These are phyloP conservation scores for Suhomyces chickasaworum DNA, from an alignment of 1,139 yeast genomes.

Conservation along the genomic window DNA sequence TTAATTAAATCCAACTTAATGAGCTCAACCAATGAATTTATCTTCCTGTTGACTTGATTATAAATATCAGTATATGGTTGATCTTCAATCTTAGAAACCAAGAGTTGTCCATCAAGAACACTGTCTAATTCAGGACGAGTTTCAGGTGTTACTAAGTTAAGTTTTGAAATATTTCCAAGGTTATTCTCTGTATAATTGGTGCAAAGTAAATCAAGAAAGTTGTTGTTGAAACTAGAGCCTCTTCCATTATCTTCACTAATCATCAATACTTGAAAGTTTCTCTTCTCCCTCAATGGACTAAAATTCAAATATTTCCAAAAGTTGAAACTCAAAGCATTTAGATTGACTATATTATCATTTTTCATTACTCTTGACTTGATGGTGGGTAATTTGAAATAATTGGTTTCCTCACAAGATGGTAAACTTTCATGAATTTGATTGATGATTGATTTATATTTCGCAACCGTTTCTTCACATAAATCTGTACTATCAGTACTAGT, in stretches of 20 bases:
- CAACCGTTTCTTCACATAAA: conserved; percentile 24
- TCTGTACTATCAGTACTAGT: conserved; percentile 30
- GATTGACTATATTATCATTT: conserved; percentile 33
- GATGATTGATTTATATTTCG: conserved; percentile 26
- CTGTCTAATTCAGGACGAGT: conserved; percentile 37
- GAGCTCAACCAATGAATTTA: conserved; percentile 36
- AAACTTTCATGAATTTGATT: conserved; percentile 17
- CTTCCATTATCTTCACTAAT: conserved; percentile 34
- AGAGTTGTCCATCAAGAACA: conserved; percentile 38
- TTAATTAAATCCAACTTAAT: conserved; percentile 44
- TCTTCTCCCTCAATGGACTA: conserved; percentile 51
- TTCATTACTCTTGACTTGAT: conserved; percentile 36
- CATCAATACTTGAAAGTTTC: conserved; percentile 56
- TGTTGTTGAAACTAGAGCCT: conserved; percentile 18
- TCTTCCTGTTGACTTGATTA: conserved; percentile 32
- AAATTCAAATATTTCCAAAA: conserved; percentile 62
- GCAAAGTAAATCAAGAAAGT: conserved; percentile 43
- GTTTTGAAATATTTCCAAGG: conserved; percentile 47
- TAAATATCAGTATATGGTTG: conserved; percentile 31
- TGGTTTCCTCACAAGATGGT: conserved; percentile 18
- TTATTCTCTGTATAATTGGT: conserved; percentile 50
- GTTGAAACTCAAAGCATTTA: conserved; percentile 40
- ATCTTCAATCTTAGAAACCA: conserved; percentile 21
- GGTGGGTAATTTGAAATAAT: conserved; percentile 27
- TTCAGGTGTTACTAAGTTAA: conserved; percentile 34